Conservation (phyloP, 805 yeast genomes). For the Metschnikowia dekortorum region DNA sequence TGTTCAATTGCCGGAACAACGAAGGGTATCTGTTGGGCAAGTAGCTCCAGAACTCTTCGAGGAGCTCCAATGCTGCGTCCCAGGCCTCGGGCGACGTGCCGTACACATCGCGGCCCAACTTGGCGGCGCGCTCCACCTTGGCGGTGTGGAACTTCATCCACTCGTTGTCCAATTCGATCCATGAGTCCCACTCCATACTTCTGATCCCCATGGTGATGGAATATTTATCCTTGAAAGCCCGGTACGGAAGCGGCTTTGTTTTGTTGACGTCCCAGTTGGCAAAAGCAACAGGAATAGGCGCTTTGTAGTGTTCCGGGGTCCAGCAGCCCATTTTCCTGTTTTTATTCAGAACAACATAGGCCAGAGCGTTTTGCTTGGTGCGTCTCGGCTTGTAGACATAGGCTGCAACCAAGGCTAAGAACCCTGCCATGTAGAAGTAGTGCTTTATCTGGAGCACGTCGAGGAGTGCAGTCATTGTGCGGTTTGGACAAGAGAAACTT, state of each 20-base stretch:
- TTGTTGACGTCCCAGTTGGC: slow-evolving; percentile 45
- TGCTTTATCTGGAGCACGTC: slow-evolving; percentile 9
- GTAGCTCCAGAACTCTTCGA: slow-evolving; percentile 49
- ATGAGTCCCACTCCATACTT: slow-evolving; percentile 52
- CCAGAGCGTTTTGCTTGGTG: neutral
- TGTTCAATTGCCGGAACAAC: slow-evolving; percentile 42
- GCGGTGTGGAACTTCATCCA: slow-evolving; percentile 53
- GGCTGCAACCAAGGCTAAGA: slow-evolving; percentile 8
- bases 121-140: slow-evolving; percentile 47
- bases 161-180: slow-evolving; percentile 69
- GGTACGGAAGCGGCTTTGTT: slow-evolving; percentile 56
- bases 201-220: slow-evolving; percentile 68
- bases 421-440: slow-evolving; percentile 11
- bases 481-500: neutral
- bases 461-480: neutral
- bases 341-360: slow-evolving; percentile 28
- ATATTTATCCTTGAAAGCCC: slow-evolving; percentile 65
- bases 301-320: slow-evolving; percentile 48
- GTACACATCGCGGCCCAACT: slow-evolving; percentile 44
- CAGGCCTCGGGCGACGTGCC: slow-evolving; percentile 49
- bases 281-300: slow-evolving; percentile 48
- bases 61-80: slow-evolving; percentile 52
- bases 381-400: slow-evolving; percentile 3
- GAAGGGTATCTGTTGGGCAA: slow-evolving; percentile 57
- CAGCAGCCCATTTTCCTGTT: slow-evolving; percentile 47